Percentiles rank a stretch among this genome's conserved stretches.
Conservation (phyloP, 345 rosid species). For the Sisymbrium altissimum region DNA sequence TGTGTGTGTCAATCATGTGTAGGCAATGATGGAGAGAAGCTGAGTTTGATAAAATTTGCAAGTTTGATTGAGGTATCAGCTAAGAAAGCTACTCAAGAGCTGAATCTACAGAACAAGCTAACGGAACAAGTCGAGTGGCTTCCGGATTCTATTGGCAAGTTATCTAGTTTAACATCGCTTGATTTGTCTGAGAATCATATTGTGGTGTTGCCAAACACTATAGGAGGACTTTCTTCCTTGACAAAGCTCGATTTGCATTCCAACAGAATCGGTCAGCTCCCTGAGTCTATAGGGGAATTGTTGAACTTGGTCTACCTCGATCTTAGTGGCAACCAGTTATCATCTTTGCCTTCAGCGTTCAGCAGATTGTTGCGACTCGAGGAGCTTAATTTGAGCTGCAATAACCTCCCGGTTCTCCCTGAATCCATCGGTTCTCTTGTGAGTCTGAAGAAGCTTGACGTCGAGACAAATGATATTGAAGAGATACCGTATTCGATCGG, state of each 20-base stretch:
- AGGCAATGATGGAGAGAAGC: constrained; percentile 81
- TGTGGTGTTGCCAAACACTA: constrained; percentile 61
- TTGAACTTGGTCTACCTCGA: constrained; percentile 61
- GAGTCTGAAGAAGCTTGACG: constrained; percentile 58
- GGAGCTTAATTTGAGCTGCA: constrained; percentile 85
- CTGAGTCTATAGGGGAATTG: constrained; percentile 77
- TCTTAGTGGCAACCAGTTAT: constrained; percentile 70
- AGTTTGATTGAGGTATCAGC: constrained; percentile 82
- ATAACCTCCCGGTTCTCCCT: constrained; percentile 56
- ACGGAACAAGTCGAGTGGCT: constrained; percentile 87
- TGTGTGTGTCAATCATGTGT: constrained; percentile 28
- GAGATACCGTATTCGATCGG: constrained; percentile 85
- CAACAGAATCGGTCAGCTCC: constrained; percentile 68
- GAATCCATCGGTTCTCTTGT: constrained; percentile 73
- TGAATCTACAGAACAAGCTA: constrained; percentile 76
- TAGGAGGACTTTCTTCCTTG: constrained; percentile 79
- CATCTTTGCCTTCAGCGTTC: constrained; percentile 65
- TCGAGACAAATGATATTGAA: constrained; percentile 85
- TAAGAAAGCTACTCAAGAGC: constrained; percentile 73
- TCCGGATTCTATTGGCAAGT: constrained; percentile 88
- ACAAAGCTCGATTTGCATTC: constrained; percentile 75
- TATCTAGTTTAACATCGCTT: constrained; percentile 55
- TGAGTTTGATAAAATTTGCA: constrained; percentile 89
- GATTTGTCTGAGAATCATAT: constrained; percentile 84
- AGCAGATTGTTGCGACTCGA: constrained; percentile 67